Percentiles rank a stretch among this genome's conserved stretches.
These are phyloP conservation scores for Emergomyces pasteurianus DNA, from an alignment of 2,329 filamentous ascomycete species.

Conservation along the genomic window DNA sequence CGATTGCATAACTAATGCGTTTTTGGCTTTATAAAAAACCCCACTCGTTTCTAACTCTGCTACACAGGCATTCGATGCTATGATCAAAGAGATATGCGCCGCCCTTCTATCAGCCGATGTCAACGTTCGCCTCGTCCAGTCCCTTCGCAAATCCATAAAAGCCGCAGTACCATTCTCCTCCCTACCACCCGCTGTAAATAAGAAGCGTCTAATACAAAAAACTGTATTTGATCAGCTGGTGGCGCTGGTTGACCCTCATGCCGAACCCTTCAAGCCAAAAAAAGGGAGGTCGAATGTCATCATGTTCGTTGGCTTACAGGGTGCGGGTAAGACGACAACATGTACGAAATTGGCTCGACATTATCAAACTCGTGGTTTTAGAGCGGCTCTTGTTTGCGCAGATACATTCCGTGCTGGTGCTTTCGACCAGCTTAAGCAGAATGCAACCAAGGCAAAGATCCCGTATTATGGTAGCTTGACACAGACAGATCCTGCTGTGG, in stretches of 20 bases:
- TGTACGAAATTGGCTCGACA: conserved; percentile 94
- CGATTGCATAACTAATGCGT: background rate
- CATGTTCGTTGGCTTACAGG: conserved; percentile 98
- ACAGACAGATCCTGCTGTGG: conserved; percentile 87
- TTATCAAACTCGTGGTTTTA: conserved; percentile 89
- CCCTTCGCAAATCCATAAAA: conserved; percentile 87
- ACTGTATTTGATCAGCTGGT: conserved; percentile 96
- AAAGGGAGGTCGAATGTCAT: conserved; percentile 95
- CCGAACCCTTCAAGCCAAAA: conserved; percentile 90
- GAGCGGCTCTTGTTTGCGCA: conserved; percentile 85
- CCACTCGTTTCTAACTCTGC: conserved; percentile 1
- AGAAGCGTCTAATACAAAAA: conserved; percentile 97
- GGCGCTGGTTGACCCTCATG: conserved; percentile 87
- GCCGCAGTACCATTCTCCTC: conserved; percentile 88
- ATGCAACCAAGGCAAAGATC: conserved; percentile 97
- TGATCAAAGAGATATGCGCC: conserved; percentile 97
- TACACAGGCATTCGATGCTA: conserved; percentile 75
- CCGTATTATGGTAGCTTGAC: conserved; percentile 96
- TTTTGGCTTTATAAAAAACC: conserved; percentile 7
- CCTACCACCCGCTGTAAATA: conserved; percentile 81
- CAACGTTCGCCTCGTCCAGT: conserved; percentile 84
- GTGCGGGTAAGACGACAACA: conserved; percentile 94
- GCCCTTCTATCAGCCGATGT: conserved; percentile 95
- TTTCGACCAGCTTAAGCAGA: conserved; percentile 97
- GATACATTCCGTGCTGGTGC: conserved; percentile 98